Conservation (phyloP, 2,329 filamentous ascomycete species). For the Cercospora sp. region DNA sequence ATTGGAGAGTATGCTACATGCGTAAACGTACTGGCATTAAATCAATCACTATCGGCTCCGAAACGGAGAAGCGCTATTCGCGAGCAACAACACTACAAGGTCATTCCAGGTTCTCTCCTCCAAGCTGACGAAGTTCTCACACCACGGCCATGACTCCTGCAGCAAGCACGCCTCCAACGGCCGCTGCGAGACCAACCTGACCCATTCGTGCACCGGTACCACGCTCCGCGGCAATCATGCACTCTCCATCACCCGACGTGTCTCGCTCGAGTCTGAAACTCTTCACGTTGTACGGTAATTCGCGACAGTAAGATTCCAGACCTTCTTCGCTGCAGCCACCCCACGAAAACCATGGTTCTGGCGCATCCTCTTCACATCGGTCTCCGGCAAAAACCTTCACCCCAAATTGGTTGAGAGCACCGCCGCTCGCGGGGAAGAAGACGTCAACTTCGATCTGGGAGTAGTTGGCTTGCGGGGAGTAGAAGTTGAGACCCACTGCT, state of each 20-base stretch:
- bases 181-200: background rate
- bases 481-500: background rate
- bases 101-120: background rate
- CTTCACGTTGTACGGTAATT: constrained; percentile 5
- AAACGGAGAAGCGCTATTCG: background rate
- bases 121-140: background rate
- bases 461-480: constrained; percentile 1
- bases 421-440: too few species aligned
- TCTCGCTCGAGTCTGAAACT: background rate
- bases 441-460: background rate
- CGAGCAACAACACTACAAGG: background rate
- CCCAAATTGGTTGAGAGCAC: too few species aligned
- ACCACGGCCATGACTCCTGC: background rate
- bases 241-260: background rate
- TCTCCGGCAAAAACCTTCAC: constrained; percentile 1
- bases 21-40: background rate
- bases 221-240: background rate
- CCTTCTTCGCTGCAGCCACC: background rate
- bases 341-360: constrained; percentile 4
- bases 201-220: background rate
- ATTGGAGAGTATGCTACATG: background rate
- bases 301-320: background rate
- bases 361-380: background rate
- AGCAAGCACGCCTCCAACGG: background rate
- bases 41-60: background rate